A percentile compares a stretch with the other conserved stretches of the same genome.
These are phyloP conservation scores for Neocallimastix lanati DNA, from an alignment of 192 early-diverging fungal species.

Conservation along the genomic window DNA sequence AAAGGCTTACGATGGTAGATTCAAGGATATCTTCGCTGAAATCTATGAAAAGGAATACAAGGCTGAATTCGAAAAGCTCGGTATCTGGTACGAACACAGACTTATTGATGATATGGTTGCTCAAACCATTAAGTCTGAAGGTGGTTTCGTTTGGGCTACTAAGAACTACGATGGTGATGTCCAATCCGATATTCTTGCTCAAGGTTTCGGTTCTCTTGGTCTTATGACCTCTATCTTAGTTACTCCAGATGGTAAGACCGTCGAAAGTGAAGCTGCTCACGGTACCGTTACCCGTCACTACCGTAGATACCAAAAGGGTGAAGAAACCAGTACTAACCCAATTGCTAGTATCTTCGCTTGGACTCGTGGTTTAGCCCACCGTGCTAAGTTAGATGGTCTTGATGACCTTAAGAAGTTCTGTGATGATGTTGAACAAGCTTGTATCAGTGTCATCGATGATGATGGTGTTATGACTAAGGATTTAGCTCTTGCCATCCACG, in stretches of 20 bases:
- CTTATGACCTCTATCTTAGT: constrained; percentile 93
- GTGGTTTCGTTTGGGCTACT: constrained; percentile 83
- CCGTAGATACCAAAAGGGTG: constrained; percentile 82
- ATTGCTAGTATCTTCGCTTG: constrained; percentile 94
- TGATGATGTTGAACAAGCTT: constrained; percentile 64
- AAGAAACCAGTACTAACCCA: constrained; percentile 87
- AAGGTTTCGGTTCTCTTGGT: constrained; percentile 64
- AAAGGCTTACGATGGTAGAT: constrained; percentile 90
- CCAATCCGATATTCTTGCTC: constrained; percentile 89
- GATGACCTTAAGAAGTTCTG: constrained; percentile 52
- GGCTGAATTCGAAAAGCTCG: constrained; percentile 53
- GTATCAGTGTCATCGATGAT: constrained; percentile 71
- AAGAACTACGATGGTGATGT: constrained; percentile 97
- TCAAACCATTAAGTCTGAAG: constrained; percentile 83
- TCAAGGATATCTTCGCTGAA: constrained; percentile 91
- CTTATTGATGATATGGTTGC: constrained; percentile 98
- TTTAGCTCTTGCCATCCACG: constrained; percentile 84
- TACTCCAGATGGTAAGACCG: constrained; percentile 76
- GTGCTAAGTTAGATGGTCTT: constrained; percentile 82
- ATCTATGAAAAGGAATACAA: constrained; percentile 77
- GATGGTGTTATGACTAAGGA: constrained; percentile 93
- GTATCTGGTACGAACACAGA: constrained; percentile 96
- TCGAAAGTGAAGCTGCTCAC: constrained; percentile 94
- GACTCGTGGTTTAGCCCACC: constrained; percentile 83
- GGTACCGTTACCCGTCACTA: constrained; percentile 91